Base-by-base conservation (phyloP, 2,329 filamentous ascomycete species). In the Aspergillus nomiae region DNA sequence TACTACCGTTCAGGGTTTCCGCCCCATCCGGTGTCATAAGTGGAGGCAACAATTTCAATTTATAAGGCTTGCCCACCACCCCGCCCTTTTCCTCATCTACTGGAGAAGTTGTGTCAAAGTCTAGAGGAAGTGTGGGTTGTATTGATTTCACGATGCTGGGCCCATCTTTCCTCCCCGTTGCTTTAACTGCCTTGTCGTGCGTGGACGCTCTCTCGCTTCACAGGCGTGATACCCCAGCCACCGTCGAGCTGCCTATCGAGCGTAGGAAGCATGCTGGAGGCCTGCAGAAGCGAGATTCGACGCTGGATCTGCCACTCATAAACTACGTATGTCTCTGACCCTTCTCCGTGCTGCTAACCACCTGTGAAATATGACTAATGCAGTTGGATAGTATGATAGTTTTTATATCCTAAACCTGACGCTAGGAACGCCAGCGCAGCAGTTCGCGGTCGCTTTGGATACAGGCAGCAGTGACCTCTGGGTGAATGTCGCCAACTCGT, bases 401-500 rank as follows among this genome's bases (percentile, higher is more conserved):
- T 38, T 60, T 8, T 67, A 65, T 43, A 59, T 60, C 10, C 53
- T 65, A 28, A 86, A 86, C 62, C 77, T 82, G 12, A 81, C 78
- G 5, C 70, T 88, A 6, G 86, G 86, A 45, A 86, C 85, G 0
- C 86, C 86, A 0, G 71, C 72, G 34, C 86, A 88, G 66, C 69
- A 71, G 11, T 72, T 87, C 53, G 80, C 81, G 56, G 72, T 87
- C 45, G 83, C 86, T 69, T 80, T 88, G 69, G 86, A 88, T 66
- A 87, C 85, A 4, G 86, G 86, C 32, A 86, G 83, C 68, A 86
- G 84, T 64, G 86, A 88, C 75, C 76, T 87, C 10, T 87, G 85
- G 85, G 81, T 85, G 9, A 95, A 96, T 72, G 85, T 87, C 2
- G 79, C 83, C 3, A 77, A 76, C 56, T 94, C 91, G 0, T 62